Base-by-base conservation (phyloP, 768 basidiomycete species). In the Chlorophyllum brunneum region DNA sequence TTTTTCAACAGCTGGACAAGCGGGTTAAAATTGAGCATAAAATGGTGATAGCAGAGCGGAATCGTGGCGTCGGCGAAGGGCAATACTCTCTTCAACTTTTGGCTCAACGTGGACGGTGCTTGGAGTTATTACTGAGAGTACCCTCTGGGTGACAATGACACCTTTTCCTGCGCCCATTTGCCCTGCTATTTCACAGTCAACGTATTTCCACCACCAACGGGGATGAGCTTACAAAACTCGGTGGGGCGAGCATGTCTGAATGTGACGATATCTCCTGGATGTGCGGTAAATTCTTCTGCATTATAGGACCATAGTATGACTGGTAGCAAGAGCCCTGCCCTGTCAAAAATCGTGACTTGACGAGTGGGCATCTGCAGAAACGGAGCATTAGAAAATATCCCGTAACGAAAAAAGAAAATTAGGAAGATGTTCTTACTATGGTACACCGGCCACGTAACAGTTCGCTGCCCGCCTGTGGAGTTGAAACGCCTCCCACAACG, bases 71-170 rank as follows among this genome's bases (percentile, higher is more conserved):
- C 23, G 40, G n/a, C n/a, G 30, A 15, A 51, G 39, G 13, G 49
- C 49, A 10, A 33, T 6, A 6, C 29, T 8, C 18, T 51, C 49
- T 26, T 34, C 30, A 5, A 51, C 20, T 1, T 51, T 18, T 10
- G 40, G 49, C 6, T 51, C 49, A 16, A 51, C n/a, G 23, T 51
- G 49, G 15, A 51, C 18, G 8, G 49, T 51, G 40, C 49, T 51
- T 2, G 49, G 27, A 8, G 29, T 24, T 11, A 51, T 11, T 2
- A 51, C 49, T 9, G 49, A 42, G 11, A 51, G n/a, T n/a, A 10
- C 5, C 15, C 24, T 16, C 7, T 23, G 15, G 2, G n/a, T n/a
- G n/a, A 20, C 10, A 23, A 22, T 13, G 46, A 36, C 13, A 20
- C 10, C 24, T 44, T 44, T 44, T 13, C 11, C 27, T 6, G 4